Percentiles rank a stretch among this genome's conserved stretches.
Conservation (phyloP, 495 filamentous ascomycete species). For the Penicillium maclennaniae region DNA sequence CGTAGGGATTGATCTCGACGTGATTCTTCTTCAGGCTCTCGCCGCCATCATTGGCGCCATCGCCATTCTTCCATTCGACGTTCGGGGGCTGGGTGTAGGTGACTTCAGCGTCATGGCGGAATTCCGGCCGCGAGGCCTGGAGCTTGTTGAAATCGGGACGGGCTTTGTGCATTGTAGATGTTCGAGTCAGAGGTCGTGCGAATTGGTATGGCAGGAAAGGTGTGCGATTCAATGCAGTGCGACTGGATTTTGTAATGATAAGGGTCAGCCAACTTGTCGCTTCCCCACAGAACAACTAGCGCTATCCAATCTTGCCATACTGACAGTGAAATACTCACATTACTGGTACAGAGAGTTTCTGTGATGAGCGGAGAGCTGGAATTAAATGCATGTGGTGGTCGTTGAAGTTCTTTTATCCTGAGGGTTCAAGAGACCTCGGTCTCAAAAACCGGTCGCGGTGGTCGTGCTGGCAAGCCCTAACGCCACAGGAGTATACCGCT, state of each 20-base stretch:
- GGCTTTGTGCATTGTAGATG: slow-evolving; percentile 27
- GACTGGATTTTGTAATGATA: slow-evolving; percentile 3
- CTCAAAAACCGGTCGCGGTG: neutral
- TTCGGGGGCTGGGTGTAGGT: slow-evolving; percentile 65
- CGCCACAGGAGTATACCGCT: neutral
- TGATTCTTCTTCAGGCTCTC: slow-evolving; percentile 57
- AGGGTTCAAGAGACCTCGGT: neutral
- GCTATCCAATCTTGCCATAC: too few species aligned
- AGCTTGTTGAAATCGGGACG: slow-evolving; percentile 70
- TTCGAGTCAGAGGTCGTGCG: slow-evolving; percentile 18
- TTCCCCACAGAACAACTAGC: neutral
- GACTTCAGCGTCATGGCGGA: slow-evolving; percentile 47
- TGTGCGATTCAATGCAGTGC: neutral
- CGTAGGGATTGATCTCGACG: slow-evolving; percentile 79
- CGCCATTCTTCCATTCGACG: slow-evolving; percentile 74
- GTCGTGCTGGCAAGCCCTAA: neutral
- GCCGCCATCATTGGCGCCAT: slow-evolving; percentile 64
- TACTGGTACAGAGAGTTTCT: neutral
- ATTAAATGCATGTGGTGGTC: neutral
- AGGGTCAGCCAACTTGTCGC: neutral
- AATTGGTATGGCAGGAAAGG: neutral
- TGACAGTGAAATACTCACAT: neutral
- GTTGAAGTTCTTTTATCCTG: neutral
- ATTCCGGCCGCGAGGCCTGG: slow-evolving; percentile 70
- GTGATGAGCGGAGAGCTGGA: neutral